Evolutionary conservation across 2,329 filamentous ascomycete genomes (phyloP).

Genomic region (Pestalotiopsis sp.): DNA sequence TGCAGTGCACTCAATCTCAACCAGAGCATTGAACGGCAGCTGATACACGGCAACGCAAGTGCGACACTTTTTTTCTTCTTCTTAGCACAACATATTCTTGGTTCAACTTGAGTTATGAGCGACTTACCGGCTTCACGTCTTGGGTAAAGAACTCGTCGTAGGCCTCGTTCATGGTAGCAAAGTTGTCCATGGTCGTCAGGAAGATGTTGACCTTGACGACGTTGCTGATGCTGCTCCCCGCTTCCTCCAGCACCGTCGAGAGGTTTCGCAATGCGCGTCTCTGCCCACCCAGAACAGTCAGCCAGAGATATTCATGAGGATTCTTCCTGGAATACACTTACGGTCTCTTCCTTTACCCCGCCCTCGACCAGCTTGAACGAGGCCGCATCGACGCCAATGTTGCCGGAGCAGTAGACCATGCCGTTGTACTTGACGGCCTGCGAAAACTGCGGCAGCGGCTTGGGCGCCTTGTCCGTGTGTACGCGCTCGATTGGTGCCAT

Average conservation of each 20-base stretch:
- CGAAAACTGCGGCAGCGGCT: constrained; percentile 58
- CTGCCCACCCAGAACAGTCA: constrained; percentile 32
- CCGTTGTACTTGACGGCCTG: constrained; percentile 65
- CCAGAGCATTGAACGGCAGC: constrained; percentile 69
- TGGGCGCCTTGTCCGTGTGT: constrained; percentile 49
- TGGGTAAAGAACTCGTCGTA: constrained; percentile 52
- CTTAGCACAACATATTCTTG: not conserved
- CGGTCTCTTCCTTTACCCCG: constrained; percentile 54
- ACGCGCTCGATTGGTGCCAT: constrained; percentile 43
- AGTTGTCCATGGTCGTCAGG: constrained; percentile 66
- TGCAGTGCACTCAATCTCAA: constrained; percentile 77
- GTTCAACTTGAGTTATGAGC: not conserved
- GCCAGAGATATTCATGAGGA: not conserved
- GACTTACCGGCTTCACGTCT: constrained; percentile 48
- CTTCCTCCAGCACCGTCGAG: constrained; percentile 59
- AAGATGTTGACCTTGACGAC: constrained; percentile 71
- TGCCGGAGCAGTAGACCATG: constrained; percentile 72
- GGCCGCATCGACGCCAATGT: constrained; percentile 58
- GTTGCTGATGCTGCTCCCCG: constrained; percentile 60
- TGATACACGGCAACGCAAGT: constrained; percentile 76
- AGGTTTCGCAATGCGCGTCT: constrained; percentile 62
- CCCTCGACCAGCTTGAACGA: constrained; percentile 59
- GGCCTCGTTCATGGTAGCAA: constrained; percentile 59
- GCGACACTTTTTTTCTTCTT: constrained; percentile 38
- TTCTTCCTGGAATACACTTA: constrained; percentile 30